A percentile compares a stretch with the other conserved stretches of the same genome.
Conservation (phyloP, 2,329 filamentous ascomycete species). For the Sporothrix protearum region DNA sequence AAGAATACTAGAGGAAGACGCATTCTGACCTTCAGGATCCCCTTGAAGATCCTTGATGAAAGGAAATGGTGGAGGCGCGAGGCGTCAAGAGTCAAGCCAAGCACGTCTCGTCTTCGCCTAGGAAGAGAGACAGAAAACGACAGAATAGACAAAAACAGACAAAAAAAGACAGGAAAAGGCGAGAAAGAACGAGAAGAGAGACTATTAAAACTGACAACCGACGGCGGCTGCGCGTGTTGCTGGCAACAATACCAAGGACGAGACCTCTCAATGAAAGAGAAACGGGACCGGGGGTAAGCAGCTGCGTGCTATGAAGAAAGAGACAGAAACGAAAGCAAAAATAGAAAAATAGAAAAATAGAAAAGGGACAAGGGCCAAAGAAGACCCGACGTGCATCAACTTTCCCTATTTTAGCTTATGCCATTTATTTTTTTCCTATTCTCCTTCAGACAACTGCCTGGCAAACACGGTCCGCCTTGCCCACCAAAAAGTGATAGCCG, state of each 20-base stretch:
- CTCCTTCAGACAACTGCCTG: background rate
- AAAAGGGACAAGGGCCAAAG: background rate
- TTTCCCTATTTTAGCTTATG: too few species aligned
- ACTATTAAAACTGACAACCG: conserved; percentile 4
- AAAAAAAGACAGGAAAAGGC: too few species aligned
- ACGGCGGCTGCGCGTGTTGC: background rate
- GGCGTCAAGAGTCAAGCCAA: background rate
- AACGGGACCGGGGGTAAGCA: background rate
- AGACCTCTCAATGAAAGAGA: background rate
- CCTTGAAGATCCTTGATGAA: background rate
- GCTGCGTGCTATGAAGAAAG: background rate
- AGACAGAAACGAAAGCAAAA: background rate
- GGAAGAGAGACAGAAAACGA: background rate
- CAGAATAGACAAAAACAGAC: background rate
- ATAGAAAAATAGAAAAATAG: background rate
- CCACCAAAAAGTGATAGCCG: background rate
- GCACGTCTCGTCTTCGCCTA: background rate
- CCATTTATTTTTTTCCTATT: background rate
- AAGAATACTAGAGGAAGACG: background rate
- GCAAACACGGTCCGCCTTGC: background rate
- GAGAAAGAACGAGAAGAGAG: background rate
- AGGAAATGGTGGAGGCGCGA: background rate
- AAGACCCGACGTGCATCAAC: background rate
- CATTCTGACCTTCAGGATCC: background rate
- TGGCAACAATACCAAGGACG: conserved; percentile 17